Evolutionary conservation across 352 stramenopile genomes (phyloP).

Genomic region (Aphanomyces astaci): DNA sequence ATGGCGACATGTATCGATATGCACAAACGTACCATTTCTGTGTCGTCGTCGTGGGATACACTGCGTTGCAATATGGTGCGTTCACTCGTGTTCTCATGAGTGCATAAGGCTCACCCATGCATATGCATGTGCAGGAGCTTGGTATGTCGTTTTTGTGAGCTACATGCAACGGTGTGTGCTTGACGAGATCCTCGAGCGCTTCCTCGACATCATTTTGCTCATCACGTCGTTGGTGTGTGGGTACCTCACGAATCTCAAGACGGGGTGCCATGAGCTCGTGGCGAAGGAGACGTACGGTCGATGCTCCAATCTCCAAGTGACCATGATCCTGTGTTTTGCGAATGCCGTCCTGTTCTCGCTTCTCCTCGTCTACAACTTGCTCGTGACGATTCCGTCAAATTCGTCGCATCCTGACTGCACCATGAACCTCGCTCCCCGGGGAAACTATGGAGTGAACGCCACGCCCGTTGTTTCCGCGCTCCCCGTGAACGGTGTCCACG

Average conservation of each 20-base stretch:
- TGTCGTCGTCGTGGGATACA: constrained; percentile 19
- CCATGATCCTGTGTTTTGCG: not conserved
- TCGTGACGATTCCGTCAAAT: not conserved
- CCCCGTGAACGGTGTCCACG: not conserved
- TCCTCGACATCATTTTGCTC: constrained; percentile 5
- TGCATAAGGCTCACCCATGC: not conserved
- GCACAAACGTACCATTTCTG: constrained; percentile 23
- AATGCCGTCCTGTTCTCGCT: constrained; percentile 5
- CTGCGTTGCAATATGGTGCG: constrained; percentile 7
- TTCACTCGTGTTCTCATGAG: not conserved
- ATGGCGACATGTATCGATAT: constrained; percentile 15
- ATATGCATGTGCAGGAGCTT: not conserved
- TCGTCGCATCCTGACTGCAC: constrained; percentile 8
- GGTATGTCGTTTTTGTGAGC: constrained; percentile 17
- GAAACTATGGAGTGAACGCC: not conserved
- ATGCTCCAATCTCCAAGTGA: not conserved
- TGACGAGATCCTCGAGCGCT: constrained; percentile 14
- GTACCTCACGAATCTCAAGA: constrained; percentile 8
- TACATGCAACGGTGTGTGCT: not conserved
- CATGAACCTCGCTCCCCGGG: constrained; percentile 16
- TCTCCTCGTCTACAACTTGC: not conserved
- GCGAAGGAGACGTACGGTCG: not conserved
- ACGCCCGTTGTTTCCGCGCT: not conserved
- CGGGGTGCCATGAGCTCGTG: not conserved
- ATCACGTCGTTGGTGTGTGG: not conserved